Percentiles rank a stretch among this genome's conserved stretches.
Evolutionary conservation across 2,329 filamentous ascomycete species (phyloP).

Genomic region (Dothiorella sarmentorum): DNA sequence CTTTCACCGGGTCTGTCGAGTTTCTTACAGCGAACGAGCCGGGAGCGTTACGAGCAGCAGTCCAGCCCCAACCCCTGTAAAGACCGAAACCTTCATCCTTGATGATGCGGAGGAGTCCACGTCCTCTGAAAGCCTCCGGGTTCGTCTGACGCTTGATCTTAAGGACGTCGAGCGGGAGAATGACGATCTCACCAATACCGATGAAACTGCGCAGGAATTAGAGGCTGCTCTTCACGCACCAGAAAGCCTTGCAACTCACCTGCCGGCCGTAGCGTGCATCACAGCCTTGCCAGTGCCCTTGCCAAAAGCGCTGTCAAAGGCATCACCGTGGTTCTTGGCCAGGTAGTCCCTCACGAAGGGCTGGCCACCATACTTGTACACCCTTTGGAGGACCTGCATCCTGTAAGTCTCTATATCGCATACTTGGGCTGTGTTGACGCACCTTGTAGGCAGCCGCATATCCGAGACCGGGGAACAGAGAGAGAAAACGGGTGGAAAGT

Average conservation of each 20-base stretch:
- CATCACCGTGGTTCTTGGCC: constrained; percentile 69
- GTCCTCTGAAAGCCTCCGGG: constrained; percentile 93
- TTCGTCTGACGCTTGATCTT: constrained; percentile 99
- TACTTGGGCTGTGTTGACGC: constrained; percentile 19
- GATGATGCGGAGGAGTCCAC: constrained; percentile 85
- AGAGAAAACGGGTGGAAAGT: constrained; percentile 76
- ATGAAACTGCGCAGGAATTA: constrained; percentile 61
- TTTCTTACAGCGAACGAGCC: constrained; percentile 84
- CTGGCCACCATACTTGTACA: constrained; percentile 99
- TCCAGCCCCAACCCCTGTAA: constrained; percentile 97
- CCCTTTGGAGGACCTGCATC: constrained; percentile 73
- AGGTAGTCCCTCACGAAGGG: constrained; percentile 92
- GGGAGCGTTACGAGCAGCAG: constrained; percentile 91
- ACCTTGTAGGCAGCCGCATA: constrained; percentile 98
- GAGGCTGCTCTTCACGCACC: background rate
- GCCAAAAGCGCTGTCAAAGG: constrained; percentile 87
- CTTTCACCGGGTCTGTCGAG: background rate
- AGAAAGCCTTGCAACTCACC: constrained; percentile 49
- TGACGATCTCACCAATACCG: constrained; percentile 93
- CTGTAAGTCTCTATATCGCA: background rate
- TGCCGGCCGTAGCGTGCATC: constrained; percentile 94
- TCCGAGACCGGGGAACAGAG: constrained; percentile 92
- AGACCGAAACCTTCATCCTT: constrained; percentile 91
- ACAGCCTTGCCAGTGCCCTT: constrained; percentile 98
- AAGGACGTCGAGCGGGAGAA: constrained; percentile 90